These are phyloP conservation scores for Trichophyton benhamiae DNA, from an alignment of 2,329 filamentous ascomycete genomes.

Conservation along the genomic window DNA sequence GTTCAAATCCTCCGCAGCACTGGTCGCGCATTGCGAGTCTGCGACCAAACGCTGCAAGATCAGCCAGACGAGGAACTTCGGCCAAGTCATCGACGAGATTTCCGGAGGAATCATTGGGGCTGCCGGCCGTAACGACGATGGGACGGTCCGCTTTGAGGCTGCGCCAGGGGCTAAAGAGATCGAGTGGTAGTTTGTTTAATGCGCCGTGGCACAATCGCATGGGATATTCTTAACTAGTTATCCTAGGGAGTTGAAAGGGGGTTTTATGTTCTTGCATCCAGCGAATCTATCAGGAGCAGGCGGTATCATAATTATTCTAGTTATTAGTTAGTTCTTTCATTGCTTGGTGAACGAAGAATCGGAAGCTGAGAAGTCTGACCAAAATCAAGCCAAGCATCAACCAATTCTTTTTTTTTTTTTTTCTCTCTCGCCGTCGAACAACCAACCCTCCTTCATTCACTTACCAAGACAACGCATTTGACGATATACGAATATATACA, in stretches of 20 bases:
- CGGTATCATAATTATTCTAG: not conserved
- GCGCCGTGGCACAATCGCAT: not conserved
- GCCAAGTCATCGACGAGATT: slow-evolving; percentile 27
- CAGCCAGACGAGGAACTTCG: slow-evolving; percentile 20
- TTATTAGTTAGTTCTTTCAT: not conserved
- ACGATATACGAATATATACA: not conserved
- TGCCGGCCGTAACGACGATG: slow-evolving; percentile 22
- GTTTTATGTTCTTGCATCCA: not conserved
- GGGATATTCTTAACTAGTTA: not conserved
- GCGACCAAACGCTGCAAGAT: slow-evolving; percentile 26
- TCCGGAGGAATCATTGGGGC: slow-evolving; percentile 29
- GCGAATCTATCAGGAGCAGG: not conserved
- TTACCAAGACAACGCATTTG: too few relatives aligned
- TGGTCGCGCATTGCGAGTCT: slow-evolving; percentile 33
- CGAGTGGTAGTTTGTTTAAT: slow-evolving; percentile 5
- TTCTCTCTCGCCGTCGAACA: too few relatives aligned
- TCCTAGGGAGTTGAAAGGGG: not conserved
- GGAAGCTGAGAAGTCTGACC: not conserved
- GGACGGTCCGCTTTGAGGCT: slow-evolving; percentile 24
- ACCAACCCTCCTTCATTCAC: too few relatives aligned
- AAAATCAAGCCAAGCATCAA: not conserved
- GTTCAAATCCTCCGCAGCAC: slow-evolving; percentile 27
- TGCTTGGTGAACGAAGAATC: not conserved
- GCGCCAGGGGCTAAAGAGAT: slow-evolving; percentile 12
- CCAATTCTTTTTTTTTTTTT: too few relatives aligned